Conservation (phyloP, 257 asterid species). For the Plantago major region DNA sequence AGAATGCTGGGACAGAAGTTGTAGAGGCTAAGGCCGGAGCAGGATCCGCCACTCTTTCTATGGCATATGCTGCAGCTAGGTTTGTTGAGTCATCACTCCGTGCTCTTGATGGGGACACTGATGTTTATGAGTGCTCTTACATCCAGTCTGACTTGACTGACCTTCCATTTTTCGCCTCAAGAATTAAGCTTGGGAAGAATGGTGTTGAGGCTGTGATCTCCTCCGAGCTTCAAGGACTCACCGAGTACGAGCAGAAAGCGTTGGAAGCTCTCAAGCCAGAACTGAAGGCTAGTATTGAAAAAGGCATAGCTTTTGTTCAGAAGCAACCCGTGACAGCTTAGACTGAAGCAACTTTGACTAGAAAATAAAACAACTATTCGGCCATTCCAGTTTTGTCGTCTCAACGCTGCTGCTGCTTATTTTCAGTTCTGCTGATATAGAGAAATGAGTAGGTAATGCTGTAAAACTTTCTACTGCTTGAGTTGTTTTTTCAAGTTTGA, state of each 20-base stretch:
- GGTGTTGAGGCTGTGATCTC: conserved; percentile 76
- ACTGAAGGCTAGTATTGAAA: conserved; percentile 76
- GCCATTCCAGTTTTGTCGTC: conserved; percentile 16
- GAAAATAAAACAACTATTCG: conserved; percentile 27
- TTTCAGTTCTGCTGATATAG: conserved; percentile 12
- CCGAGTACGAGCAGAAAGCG: conserved; percentile 72
- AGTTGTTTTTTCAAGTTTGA: conserved; percentile 15
- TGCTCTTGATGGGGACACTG: conserved; percentile 78
- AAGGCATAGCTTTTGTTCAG: conserved; percentile 58
- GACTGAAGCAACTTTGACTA: conserved; percentile 15
- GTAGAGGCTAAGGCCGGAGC: conserved; percentile 96
- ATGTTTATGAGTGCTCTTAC: conserved; percentile 70
- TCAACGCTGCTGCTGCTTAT: conserved; percentile 1
- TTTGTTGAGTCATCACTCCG: conserved; percentile 86
- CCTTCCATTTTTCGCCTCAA: conserved; percentile 85
- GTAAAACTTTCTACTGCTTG: conserved; percentile 30
- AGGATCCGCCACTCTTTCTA: conserved; percentile 90
- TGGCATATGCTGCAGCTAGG: conserved; percentile 89
- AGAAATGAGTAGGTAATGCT: conserved; percentile 21
- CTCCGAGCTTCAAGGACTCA: conserved; percentile 64
- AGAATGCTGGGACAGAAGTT: conserved; percentile 88
- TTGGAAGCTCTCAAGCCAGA: conserved; percentile 80
- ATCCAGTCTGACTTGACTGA: conserved; percentile 66
- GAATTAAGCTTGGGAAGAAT: conserved; percentile 67
- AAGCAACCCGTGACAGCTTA: conserved; percentile 65